Evolutionary conservation across 2,329 filamentous ascomycete species (phyloP).

Genomic region (Aspergillus flavus): DNA sequence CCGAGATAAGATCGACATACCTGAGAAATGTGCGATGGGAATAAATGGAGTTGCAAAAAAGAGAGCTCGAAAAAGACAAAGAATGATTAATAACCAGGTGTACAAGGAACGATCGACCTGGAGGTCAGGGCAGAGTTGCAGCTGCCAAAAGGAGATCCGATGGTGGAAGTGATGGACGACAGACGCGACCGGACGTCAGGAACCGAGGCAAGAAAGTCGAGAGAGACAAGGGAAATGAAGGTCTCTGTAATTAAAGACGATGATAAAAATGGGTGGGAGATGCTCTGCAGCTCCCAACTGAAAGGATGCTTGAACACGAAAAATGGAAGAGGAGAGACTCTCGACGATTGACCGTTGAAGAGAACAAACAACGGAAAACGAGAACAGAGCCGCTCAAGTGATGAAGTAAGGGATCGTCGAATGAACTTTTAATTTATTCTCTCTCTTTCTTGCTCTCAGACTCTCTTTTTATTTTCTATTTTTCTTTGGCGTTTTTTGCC

Average conservation of each 20-base stretch:
- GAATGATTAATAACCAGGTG: slow-evolving; percentile 22
- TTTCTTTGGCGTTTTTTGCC: slow-evolving; percentile 16
- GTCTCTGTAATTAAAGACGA: slow-evolving; percentile 23
- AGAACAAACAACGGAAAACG: slow-evolving; percentile 16
- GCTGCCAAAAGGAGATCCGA: slow-evolving; percentile 6
- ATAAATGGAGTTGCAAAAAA: slow-evolving; percentile 1
- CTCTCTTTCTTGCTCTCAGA: slow-evolving; percentile 11
- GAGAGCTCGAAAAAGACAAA: slow-evolving; percentile 15
- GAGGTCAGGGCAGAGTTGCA: slow-evolving; percentile 18
- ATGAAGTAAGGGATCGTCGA: slow-evolving; percentile 14
- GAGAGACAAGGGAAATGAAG: slow-evolving; percentile 18
- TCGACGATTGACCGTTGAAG: slow-evolving; percentile 10
- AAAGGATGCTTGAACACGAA: slow-evolving; percentile 25
- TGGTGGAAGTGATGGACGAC: slow-evolving; percentile 23
- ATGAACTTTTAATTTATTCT: slow-evolving; percentile 5
- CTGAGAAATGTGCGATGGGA: slow-evolving; percentile 17
- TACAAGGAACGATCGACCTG: slow-evolving; percentile 21
- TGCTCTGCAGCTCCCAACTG: slow-evolving; percentile 42
- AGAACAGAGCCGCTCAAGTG: slow-evolving; percentile 16
- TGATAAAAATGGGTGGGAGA: slow-evolving; percentile 27
- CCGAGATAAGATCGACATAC: slow-evolving; percentile 12
- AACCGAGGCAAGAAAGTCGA: slow-evolving; percentile 23
- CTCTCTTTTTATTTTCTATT: slow-evolving; percentile 13
- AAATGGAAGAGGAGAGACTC: slow-evolving; percentile 17
- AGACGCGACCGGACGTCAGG: slow-evolving; percentile 28